Percentiles rank a stretch among this genome's conserved stretches.
Evolutionary conservation across 306 rosid genomes (phyloP).

Genomic region (Mimosa pudica): DNA sequence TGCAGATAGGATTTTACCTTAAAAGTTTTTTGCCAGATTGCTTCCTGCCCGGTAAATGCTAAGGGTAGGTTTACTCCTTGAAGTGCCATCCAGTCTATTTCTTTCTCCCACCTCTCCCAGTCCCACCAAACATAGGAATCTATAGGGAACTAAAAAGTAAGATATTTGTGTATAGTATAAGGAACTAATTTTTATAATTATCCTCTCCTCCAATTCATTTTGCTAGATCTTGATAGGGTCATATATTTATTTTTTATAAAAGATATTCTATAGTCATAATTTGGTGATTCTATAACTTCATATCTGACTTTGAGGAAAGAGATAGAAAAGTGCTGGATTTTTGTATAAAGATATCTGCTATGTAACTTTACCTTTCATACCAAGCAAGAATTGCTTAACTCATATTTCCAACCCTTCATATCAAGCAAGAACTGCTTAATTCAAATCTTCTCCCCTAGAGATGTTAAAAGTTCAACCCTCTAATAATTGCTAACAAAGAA

Average conservation of each 20-base stretch:
- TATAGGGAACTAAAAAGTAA: constrained; percentile 42
- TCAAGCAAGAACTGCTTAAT: not conserved
- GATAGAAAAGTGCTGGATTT: constrained; percentile 14
- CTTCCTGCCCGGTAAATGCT: constrained; percentile 94
- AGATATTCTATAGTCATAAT: constrained; percentile 2
- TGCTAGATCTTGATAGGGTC: not conserved
- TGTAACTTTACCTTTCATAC: constrained; percentile 7
- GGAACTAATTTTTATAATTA: not conserved
- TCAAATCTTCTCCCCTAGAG: constrained; percentile 10
- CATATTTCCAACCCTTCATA: constrained; percentile 5
- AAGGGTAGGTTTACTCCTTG: constrained; percentile 94
- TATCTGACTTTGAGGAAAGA: not conserved
- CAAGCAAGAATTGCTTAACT: not conserved
- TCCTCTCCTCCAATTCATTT: not conserved
- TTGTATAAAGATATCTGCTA: not conserved
- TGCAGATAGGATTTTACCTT: constrained; percentile 50
- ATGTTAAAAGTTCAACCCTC: constrained; percentile 25
- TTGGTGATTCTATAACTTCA: not conserved
- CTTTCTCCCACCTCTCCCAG: constrained; percentile 98
- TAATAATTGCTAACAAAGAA: not conserved
- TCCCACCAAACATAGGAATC: constrained; percentile 99
- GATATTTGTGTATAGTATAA: constrained; percentile 3
- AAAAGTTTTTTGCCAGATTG: constrained; percentile 91
- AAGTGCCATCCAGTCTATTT: constrained; percentile 99
- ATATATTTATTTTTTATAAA: not conserved